These are phyloP conservation scores for Xylaria cubensis DNA, from an alignment of 495 filamentous ascomycete genomes.

Conservation along the genomic window DNA sequence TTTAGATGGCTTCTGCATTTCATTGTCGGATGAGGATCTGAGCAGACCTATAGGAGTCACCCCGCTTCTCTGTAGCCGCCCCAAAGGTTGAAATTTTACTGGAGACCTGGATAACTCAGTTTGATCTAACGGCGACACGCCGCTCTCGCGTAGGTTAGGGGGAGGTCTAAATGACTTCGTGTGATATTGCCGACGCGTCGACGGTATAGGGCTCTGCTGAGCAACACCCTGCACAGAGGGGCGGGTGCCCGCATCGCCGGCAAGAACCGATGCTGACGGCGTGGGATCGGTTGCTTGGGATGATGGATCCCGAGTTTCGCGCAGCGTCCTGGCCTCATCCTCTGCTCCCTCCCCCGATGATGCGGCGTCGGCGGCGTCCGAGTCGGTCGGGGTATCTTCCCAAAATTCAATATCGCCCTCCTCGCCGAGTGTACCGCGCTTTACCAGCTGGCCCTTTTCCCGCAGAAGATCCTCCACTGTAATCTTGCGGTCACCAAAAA, in stretches of 20 bases:
- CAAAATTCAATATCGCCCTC: constrained; percentile 71
- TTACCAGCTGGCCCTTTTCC: constrained; percentile 69
- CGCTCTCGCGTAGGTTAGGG: not conserved
- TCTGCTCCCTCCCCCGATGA: constrained; percentile 1
- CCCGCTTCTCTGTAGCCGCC: too few relatives aligned
- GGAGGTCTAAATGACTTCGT: not conserved
- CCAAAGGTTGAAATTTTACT: too few relatives aligned
- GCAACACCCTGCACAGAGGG: constrained; percentile 27
- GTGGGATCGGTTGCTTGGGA: constrained; percentile 28
- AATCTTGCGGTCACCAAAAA: constrained; percentile 70
- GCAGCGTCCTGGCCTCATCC: constrained; percentile 25
- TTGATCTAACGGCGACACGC: not conserved
- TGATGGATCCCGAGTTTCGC: constrained; percentile 28
- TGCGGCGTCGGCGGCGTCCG: not conserved
- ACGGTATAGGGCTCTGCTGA: constrained; percentile 24
- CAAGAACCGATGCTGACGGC: constrained; percentile 17
- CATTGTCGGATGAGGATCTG: too few relatives aligned
- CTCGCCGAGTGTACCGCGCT: constrained; percentile 61
- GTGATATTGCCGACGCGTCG: constrained; percentile 36
- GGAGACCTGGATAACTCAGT: too few relatives aligned
- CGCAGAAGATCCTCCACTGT: constrained; percentile 76
- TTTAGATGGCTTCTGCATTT: too few relatives aligned
- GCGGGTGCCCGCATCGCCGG: constrained; percentile 25
- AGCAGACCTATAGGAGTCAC: too few relatives aligned
- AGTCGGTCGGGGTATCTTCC: constrained; percentile 6